Percentiles rank a stretch among this genome's conserved stretches.
Conservation (phyloP, 2,329 filamentous ascomycete genomes). For the Nemania bipapillata region DNA sequence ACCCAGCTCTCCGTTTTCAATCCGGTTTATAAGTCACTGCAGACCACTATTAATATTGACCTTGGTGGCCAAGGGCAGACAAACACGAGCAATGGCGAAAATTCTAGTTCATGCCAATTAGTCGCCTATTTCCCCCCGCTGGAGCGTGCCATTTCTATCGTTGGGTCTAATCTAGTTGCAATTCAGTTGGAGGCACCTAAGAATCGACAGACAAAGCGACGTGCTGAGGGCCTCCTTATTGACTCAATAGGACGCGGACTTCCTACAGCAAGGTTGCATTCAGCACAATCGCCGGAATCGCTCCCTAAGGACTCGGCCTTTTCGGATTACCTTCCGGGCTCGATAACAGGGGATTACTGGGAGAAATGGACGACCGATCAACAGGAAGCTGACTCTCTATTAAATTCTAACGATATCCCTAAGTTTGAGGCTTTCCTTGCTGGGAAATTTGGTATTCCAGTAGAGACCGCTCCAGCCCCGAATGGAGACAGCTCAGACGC, state of each 20-base stretch:
- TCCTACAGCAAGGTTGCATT: conserved; percentile 54
- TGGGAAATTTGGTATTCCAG: conserved; percentile 60
- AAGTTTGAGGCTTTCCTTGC: conserved; percentile 64
- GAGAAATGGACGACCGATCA: conserved; percentile 59
- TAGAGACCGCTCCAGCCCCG: conserved; percentile 43
- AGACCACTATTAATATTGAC: conserved; percentile 61
- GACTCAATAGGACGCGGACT: conserved; percentile 78
- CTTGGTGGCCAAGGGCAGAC: conserved; percentile 54
- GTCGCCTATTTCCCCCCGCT: conserved; percentile 72
- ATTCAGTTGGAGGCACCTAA: conserved; percentile 74
- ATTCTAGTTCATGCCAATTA: conserved; percentile 56
- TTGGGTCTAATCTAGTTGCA: conserved; percentile 72
- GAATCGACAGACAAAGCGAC: conserved; percentile 65
- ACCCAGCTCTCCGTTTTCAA: conserved; percentile 72
- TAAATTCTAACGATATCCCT: conserved; percentile 58
- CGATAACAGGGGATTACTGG: conserved; percentile 63
- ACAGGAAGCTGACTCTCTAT: conserved; percentile 60
- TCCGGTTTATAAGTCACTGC: conserved; percentile 72
- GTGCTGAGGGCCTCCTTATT: conserved; percentile 71
- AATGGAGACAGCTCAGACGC: conserved; percentile 37
- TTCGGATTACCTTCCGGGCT: conserved; percentile 59
- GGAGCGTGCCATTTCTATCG: conserved; percentile 72
- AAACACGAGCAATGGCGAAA: conserved; percentile 51
- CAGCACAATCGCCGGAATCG: conserved; percentile 44
- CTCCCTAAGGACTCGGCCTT: conserved; percentile 51